Evolutionary conservation across 306 rosid species (phyloP), one percentile per base, ranked within the genome.

Genomic region (Ormosia emarginata): DNA sequence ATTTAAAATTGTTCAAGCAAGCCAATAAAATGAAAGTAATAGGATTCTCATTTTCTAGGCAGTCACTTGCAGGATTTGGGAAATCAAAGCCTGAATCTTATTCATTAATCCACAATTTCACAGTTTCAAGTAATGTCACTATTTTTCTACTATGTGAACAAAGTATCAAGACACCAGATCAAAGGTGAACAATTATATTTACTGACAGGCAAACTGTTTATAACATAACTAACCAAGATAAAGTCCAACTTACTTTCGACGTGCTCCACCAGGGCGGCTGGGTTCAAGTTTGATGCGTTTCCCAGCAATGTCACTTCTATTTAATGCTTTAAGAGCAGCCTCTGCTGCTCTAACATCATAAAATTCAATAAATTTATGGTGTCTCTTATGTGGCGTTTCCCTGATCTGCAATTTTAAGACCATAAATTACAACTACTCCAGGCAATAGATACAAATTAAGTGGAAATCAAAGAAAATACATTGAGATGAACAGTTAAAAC

Each of bases 251-350:
- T 83, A 92, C 97, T 82, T 92, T 80, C 94, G 87, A 52, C 97
- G 93, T 40, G 97, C 93, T 78, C 97, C 97, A 64, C 97, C 97
- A 69, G 97, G 97, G 57, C 97, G 97, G 84, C 97, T 92, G n/a
- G 93, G 97, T 87, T 92, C 97, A 37, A 92, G 97, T 76, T 92
- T 92, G 83, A 92, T 92, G 47, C 94, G 91, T 77, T 92, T 92
- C 74, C 97, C 97, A 62, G 94, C 97, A 74, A 92, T 92, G 83
- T 92, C 97, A 81, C 93, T 86, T 83, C 97, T 82, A 83, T 92
- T 92, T 82, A 92, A 88, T 81, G 92, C 93, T 80, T 89, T 85
- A 6, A 92, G 89, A 62, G 97, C 97, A 43, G 91, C 92, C 75
- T 92, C 93, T 1, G 97, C 92, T 15, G 84, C 93, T 89, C 97